Evolutionary conservation across 2,329 filamentous ascomycete genomes (phyloP), one percentile per base, ranked within the genome.

Genomic region (Neofusicoccum cordaticola): DNA sequence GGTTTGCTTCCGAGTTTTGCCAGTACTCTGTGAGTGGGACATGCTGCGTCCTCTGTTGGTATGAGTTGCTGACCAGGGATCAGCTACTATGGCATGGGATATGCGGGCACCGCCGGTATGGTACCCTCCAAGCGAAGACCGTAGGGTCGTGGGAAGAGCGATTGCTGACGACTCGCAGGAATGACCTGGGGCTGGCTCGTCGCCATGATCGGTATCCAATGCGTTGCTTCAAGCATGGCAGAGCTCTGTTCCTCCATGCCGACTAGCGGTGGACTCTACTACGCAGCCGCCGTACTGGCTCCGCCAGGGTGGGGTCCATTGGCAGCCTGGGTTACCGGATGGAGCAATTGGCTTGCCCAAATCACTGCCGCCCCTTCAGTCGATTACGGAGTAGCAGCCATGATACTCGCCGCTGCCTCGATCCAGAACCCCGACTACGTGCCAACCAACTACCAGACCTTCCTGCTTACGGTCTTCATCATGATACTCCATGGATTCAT

Each of bases 161-260:
- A 69, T 63, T 42, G 45, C 35, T 47, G 7, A n/a, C 19, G 42
- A n/a, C 8, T 15, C n/a, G 31, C 81, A 65, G 87, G 87, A 27
- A 90, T 91, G 87, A 88, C 87, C 2, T 92, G 89, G 89, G 90
- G 89, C 4, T 92, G 90, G 89, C 77, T 91, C 34, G 81, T 92
- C 51, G 88, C 88, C 56, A 90, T 91, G 84, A 69, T 88, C 4
- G 90, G 90, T 45, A 90, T 92, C 44, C 85, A 91, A 72, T 87
- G 85, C 74, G 85, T 91, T 64, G 89, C 89, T 8, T 83, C 86
- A 76, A 84, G 74, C 31, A 83, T 81, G 82, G 89, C 89, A 1
- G 89, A 92, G 75, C 79, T 92, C 17, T 91, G 89, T 70, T 89
- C 86, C 2, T 87, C 86, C 50, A 91, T 91, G 88, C 89, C 89